Evolutionary conservation across 805 yeast genomes (phyloP).

Genomic region (Blastobotrys attinorum): DNA sequence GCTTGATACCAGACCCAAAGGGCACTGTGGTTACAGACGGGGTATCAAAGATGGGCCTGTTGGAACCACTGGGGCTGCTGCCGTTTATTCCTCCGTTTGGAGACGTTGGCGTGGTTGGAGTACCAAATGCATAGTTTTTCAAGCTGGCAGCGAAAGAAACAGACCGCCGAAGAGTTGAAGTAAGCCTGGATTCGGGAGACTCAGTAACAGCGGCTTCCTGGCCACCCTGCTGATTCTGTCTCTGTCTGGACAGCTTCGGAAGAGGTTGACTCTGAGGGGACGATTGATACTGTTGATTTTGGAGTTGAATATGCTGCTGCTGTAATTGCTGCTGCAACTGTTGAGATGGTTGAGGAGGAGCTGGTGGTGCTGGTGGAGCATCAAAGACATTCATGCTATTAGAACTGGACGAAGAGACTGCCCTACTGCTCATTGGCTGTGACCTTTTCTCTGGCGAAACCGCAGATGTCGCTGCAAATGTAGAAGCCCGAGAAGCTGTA

Average conservation of each 20-base stretch:
- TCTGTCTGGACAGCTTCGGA: background rate
- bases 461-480: too few relatives aligned
- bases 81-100: background rate
- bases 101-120: background rate
- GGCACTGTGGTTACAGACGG: constrained; percentile 23
- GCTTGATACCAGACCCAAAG: constrained; percentile 26
- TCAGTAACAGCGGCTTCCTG: background rate
- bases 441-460: too few relatives aligned
- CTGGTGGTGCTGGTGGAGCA: too few relatives aligned
- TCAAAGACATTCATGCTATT: too few relatives aligned
- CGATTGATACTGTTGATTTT: background rate
- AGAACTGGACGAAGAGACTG: too few relatives aligned
- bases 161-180: constrained; percentile 18
- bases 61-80: background rate
- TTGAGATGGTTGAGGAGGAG: background rate
- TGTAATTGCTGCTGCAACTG: background rate
- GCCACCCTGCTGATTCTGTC: too few relatives aligned
- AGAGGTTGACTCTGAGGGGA: background rate
- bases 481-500: too few relatives aligned
- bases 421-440: too few relatives aligned
- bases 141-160: constrained; percentile 20
- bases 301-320: background rate
- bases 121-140: constrained; percentile 14
- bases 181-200: constrained; percentile 7
- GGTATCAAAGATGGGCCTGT: background rate